A percentile compares a stretch with the other conserved stretches of the same genome.
Conservation (phyloP, 1,284 basidiomycete species). For the Irpex lacteus region DNA sequence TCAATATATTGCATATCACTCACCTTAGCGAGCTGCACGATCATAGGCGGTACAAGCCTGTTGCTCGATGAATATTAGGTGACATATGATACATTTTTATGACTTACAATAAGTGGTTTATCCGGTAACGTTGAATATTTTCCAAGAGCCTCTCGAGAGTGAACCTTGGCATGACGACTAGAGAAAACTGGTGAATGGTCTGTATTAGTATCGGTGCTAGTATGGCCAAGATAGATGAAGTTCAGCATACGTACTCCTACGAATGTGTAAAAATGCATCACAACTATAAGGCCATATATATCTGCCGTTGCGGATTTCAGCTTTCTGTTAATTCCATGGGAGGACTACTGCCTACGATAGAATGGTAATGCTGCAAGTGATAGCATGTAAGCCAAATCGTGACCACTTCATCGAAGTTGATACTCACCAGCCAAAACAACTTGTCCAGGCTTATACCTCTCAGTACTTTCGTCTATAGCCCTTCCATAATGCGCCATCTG, state of each 20-base stretch:
- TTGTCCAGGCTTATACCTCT: constrained; percentile 52
- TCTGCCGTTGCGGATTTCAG: constrained; percentile 35
- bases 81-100: not conserved
- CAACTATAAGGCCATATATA: constrained; percentile 66
- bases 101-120: constrained; percentile 61
- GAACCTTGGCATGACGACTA: constrained; percentile 77
- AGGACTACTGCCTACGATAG: constrained; percentile 22
- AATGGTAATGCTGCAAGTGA: constrained; percentile 28
- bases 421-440: constrained; percentile 46
- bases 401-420: not conserved
- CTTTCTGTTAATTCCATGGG: not conserved
- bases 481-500: constrained; percentile 55
- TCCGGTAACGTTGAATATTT: constrained; percentile 64
- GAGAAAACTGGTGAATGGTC: constrained; percentile 38
- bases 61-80: constrained; percentile 22
- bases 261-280: constrained; percentile 18
- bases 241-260: constrained; percentile 1
- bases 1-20: constrained; percentile 8
- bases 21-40: constrained; percentile 60
- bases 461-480: constrained; percentile 37
- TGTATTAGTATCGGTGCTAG: not conserved
- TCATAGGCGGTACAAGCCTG: constrained; percentile 69
- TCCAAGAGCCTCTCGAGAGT: constrained; percentile 64
- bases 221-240: too few relatives aligned
- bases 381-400: not conserved